phyloP scores from a whole-genome alignment of 2,329 filamentous ascomycete genomes.

The Pseudohalonectria lignicola region DNA sequence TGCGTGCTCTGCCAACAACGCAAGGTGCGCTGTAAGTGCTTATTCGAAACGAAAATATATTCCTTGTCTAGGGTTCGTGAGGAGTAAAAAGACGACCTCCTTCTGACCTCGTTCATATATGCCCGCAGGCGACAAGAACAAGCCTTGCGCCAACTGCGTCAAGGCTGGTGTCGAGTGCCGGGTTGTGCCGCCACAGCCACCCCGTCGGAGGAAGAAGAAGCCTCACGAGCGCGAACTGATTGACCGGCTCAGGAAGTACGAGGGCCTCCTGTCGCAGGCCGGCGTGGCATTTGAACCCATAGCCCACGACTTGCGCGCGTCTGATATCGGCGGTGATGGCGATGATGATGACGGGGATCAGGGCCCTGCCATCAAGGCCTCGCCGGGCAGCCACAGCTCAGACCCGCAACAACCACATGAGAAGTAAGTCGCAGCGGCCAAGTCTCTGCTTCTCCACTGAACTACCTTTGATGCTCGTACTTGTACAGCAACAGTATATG shows the following conservation, averaged over 20 bases:
- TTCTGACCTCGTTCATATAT: no score
- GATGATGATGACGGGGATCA: constrained; percentile 46
- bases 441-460: no score
- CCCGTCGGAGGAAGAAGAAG: constrained; percentile 48
- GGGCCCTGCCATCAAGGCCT: constrained; percentile 44
- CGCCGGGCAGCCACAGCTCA: constrained; percentile 17
- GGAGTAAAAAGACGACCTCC: no score
- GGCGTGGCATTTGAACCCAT: constrained; percentile 60
- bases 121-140: constrained; percentile 44
- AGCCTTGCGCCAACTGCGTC: constrained; percentile 60
- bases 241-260: constrained; percentile 58
- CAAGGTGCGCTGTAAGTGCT: constrained; percentile 50
- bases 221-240: constrained; percentile 61
- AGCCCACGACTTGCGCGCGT: constrained; percentile 35
- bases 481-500: no score
- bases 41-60: no score
- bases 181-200: constrained; percentile 43
- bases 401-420: no score
- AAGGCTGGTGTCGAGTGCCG: constrained; percentile 51
- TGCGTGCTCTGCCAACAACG: constrained; percentile 68
- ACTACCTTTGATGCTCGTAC: no score
- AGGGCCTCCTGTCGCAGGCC: constrained; percentile 52
- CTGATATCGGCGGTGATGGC: constrained; percentile 22
- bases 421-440: no score
- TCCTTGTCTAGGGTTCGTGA: no score